Evolutionary conservation across 306 rosid species (phyloP).

Genomic region (Nissolia schottii): DNA sequence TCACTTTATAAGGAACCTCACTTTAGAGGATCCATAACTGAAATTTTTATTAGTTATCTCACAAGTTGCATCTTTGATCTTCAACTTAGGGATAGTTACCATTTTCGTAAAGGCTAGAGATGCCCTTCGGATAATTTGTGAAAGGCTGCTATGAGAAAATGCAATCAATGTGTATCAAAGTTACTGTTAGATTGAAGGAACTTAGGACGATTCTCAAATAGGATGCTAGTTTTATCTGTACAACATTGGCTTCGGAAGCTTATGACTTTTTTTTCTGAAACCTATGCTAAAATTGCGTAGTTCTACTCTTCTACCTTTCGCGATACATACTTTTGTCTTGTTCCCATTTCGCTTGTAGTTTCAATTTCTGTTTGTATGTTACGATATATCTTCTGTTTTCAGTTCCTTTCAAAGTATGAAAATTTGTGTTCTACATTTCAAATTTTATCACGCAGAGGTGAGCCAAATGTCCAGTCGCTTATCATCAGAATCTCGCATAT

Average conservation of each 20-base stretch:
- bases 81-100: neutral
- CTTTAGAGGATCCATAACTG: too few relatives aligned
- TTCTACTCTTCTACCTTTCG: neutral
- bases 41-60: neutral
- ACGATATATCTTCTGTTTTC: slow-evolving; percentile 5
- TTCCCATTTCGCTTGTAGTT: neutral
- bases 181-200: slow-evolving; percentile 3
- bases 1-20: too few relatives aligned
- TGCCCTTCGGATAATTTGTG: neutral
- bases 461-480: slow-evolving; percentile 95
- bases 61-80: neutral
- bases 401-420: neutral
- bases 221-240: neutral
- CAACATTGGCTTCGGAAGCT: neutral
- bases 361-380: neutral
- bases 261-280: neutral
- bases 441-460: slow-evolving; percentile 74
- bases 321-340: neutral
- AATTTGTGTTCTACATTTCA: slow-evolving; percentile 1
- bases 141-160: neutral
- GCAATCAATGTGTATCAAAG: neutral
- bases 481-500: slow-evolving; percentile 89
- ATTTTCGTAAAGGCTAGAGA: neutral
- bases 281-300: neutral
- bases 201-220: slow-evolving; percentile 1